Evolutionary conservation across 352 stramenopile species (phyloP).

Genomic region (Globisporangium lucens): DNA sequence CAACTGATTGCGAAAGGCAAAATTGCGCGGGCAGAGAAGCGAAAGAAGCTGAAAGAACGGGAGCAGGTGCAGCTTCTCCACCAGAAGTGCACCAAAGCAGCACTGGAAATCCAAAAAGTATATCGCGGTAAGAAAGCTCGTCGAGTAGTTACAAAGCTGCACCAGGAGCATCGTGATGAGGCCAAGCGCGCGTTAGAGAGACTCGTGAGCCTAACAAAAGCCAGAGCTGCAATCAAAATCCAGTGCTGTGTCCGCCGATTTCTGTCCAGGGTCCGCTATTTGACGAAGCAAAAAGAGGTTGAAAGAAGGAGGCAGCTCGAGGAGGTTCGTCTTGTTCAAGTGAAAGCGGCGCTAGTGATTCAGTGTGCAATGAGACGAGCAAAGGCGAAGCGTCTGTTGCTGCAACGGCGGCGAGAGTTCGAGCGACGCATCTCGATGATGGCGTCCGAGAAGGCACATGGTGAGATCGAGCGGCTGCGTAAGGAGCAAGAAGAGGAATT

Average conservation of each 20-base stretch:
- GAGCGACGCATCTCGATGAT: conserved; percentile 79
- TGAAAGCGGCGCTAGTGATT: conserved; percentile 59
- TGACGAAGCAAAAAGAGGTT: conserved; percentile 28
- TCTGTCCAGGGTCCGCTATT: conserved; percentile 39
- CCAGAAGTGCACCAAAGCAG: conserved; percentile 32
- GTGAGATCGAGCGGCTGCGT: conserved; percentile 75
- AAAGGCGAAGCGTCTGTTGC: conserved; percentile 36
- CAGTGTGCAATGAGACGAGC: conserved; percentile 57
- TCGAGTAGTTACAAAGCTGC: conserved; percentile 28
- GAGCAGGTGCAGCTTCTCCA: conserved; percentile 24
- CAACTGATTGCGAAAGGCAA: conserved; percentile 55
- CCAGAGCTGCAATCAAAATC: conserved; percentile 58
- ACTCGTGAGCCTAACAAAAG: conserved; percentile 57
- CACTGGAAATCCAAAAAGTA: conserved; percentile 61
- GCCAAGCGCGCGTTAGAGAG: conserved; percentile 52
- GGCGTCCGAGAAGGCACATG: conserved; percentile 72
- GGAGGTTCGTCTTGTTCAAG: conserved; percentile 28
- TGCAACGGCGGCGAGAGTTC: conserved; percentile 56
- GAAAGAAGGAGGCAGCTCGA: conserved; percentile 24
- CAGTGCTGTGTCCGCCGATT: conserved; percentile 64
- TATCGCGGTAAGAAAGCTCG: conserved; percentile 57
- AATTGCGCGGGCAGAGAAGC: conserved; percentile 37
- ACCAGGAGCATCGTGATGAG: conserved; percentile 38
- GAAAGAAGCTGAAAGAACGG: conserved; percentile 25
- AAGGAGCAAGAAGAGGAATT: conserved; percentile 74